Conservation (phyloP, 257 asterid species). For the Scutellaria baicalensis region DNA sequence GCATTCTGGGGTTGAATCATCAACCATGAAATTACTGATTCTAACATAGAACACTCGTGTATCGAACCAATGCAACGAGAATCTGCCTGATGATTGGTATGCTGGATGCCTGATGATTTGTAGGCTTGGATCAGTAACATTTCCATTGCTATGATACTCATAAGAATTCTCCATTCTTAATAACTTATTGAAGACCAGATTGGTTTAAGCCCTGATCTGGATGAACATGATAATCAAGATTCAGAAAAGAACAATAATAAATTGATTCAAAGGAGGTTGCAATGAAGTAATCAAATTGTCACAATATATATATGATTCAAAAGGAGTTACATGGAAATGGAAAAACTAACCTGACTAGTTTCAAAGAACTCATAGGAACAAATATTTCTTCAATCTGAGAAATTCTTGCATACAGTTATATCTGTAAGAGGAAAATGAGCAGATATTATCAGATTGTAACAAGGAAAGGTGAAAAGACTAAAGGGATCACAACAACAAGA, state of each 20-base stretch:
- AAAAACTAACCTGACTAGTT: background rate
- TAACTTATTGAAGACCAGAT: constrained; percentile 17
- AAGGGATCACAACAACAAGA: background rate
- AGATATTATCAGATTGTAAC: constrained; percentile 18
- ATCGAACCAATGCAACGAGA: constrained; percentile 49
- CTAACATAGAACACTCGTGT: constrained; percentile 67
- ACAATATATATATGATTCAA: background rate
- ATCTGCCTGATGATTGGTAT: constrained; percentile 34
- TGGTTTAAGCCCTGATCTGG: constrained; percentile 26
- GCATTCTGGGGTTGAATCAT: constrained; percentile 60
- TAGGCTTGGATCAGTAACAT: constrained; percentile 38
- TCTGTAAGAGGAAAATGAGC: constrained; percentile 8
- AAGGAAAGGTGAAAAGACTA: constrained; percentile 21
- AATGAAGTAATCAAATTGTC: background rate
- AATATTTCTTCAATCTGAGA: constrained; percentile 7
- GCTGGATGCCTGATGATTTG: constrained; percentile 53
- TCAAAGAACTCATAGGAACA: background rate
- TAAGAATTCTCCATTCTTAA: constrained; percentile 44
- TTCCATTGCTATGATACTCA: constrained; percentile 43
- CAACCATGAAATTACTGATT: constrained; percentile 60
- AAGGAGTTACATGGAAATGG: background rate
- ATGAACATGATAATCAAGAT: background rate
- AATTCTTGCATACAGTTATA: constrained; percentile 4
- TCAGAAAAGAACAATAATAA: background rate
- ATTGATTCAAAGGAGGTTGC: background rate